Percentiles rank a stretch among this genome's conserved stretches.
Conservation (phyloP, 1,284 basidiomycete genomes). For the Puccinia horiana region DNA sequence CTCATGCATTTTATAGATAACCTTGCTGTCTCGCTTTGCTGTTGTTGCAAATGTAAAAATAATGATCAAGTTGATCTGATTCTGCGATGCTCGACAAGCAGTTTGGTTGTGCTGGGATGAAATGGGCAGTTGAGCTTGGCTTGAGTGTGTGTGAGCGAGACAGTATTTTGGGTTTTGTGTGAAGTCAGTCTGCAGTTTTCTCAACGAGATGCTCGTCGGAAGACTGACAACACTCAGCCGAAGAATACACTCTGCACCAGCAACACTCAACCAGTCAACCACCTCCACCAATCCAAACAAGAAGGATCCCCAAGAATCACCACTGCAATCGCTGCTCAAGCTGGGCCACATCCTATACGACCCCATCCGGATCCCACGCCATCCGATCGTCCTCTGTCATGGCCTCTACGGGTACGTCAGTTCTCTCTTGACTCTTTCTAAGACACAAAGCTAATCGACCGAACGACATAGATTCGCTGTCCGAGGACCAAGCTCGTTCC, state of each 20-base stretch:
- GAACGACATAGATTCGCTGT: conserved; percentile 63
- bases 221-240: background rate
- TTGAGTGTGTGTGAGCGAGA: no score
- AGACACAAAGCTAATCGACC: background rate
- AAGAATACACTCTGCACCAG: background rate
- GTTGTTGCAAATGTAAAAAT: conserved; percentile 8
- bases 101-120: background rate
- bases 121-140: no score
- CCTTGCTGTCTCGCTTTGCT: background rate
- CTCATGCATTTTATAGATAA: conserved; percentile 41
- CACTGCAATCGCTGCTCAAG: conserved; percentile 5
- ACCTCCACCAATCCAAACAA: background rate
- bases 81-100: no score
- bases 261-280: no score
- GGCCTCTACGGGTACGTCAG: conserved; percentile 64
- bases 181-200: no score
- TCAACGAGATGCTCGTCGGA: background rate
- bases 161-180: no score
- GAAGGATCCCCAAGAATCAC: background rate
- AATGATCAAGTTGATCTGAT: no score
- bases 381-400: conserved; percentile 92
- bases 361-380: conserved; percentile 74
- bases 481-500: conserved; percentile 57
- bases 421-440: conserved; percentile 14
- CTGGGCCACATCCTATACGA: conserved; percentile 37